Percentiles rank a stretch among this genome's conserved stretches.
Evolutionary conservation across 495 filamentous ascomycete species (phyloP).

Genomic region (Hyphodiscus hymeniophilus): DNA sequence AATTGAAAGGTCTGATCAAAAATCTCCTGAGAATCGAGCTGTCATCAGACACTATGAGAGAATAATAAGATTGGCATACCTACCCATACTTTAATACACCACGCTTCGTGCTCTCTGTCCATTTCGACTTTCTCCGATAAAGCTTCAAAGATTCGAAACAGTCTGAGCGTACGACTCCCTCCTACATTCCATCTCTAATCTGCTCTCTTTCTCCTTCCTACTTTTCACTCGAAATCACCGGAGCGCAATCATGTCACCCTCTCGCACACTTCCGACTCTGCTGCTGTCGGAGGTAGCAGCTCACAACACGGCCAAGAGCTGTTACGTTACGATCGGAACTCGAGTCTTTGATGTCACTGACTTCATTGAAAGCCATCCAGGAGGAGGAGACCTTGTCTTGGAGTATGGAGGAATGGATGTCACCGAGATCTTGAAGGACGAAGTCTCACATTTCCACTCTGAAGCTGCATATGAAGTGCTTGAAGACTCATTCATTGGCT

Average conservation of each 20-base stretch:
- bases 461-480: conserved; percentile 92
- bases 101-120: no score
- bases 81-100: no score
- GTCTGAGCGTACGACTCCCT: background rate
- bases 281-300: conserved; percentile 67
- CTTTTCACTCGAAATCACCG: background rate
- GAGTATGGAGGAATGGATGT: conserved; percentile 89
- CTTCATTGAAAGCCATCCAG: conserved; percentile 84
- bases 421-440: conserved; percentile 72
- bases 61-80: no score
- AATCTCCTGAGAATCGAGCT: no score
- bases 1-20: no score
- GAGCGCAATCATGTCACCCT: conserved; percentile 25
- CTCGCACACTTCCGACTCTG: conserved; percentile 67
- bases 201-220: background rate
- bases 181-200: background rate
- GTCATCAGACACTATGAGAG: no score
- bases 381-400: conserved; percentile 79
- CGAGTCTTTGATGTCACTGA: conserved; percentile 93
- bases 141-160: no score
- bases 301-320: conserved; percentile 74
- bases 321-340: conserved; percentile 83
- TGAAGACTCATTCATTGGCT: conserved; percentile 72
- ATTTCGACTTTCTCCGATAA: no score
- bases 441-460: conserved; percentile 72